Percentiles rank a stretch among this genome's conserved stretches.
Evolutionary conservation across 164 flowering plant genomes (phyloP).

Genomic region (Litsea cubeba): DNA sequence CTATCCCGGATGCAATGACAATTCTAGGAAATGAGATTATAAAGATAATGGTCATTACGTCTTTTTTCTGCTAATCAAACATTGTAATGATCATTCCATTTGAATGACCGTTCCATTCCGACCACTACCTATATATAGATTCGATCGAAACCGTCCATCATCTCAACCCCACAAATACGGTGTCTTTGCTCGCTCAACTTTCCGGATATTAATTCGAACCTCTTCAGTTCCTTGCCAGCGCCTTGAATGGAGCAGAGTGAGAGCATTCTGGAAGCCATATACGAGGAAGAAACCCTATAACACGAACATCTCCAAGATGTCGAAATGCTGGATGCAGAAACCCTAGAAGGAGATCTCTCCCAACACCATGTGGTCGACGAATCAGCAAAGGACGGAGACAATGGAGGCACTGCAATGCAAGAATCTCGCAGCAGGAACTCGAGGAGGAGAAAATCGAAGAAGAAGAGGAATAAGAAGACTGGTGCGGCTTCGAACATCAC

Average conservation of each 20-base stretch:
- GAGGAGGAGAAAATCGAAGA: slow-evolving; percentile 24
- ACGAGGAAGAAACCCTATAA: slow-evolving; percentile 49
- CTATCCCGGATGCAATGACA: too few relatives aligned
- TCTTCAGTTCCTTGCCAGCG: too few relatives aligned
- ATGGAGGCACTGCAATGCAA: slow-evolving; percentile 15
- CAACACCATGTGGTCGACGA: slow-evolving; percentile 19
- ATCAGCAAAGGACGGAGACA: slow-evolving; percentile 12
- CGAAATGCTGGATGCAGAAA: slow-evolving; percentile 72
- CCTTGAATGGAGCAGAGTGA: slow-evolving; percentile 46
- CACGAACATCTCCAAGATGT: slow-evolving; percentile 29
- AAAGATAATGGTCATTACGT: too few relatives aligned
- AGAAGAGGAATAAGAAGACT: slow-evolving; percentile 44
- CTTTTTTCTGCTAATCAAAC: too few relatives aligned
- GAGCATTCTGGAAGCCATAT: slow-evolving; percentile 36
- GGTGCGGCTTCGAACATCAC: slow-evolving; percentile 25
- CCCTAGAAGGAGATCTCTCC: slow-evolving; percentile 45
- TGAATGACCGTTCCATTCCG: too few relatives aligned
- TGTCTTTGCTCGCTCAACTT: too few relatives aligned
- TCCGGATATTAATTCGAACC: too few relatives aligned
- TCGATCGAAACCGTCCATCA: too few relatives aligned
- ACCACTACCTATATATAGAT: too few relatives aligned
- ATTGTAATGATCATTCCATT: too few relatives aligned
- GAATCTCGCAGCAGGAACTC: slow-evolving; percentile 25
- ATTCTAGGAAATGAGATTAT: too few relatives aligned
- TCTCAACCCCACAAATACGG: too few relatives aligned